phyloP scores from a whole-genome alignment of 371 early-diverging fungal species.

The Mortierella sp. region DNA sequence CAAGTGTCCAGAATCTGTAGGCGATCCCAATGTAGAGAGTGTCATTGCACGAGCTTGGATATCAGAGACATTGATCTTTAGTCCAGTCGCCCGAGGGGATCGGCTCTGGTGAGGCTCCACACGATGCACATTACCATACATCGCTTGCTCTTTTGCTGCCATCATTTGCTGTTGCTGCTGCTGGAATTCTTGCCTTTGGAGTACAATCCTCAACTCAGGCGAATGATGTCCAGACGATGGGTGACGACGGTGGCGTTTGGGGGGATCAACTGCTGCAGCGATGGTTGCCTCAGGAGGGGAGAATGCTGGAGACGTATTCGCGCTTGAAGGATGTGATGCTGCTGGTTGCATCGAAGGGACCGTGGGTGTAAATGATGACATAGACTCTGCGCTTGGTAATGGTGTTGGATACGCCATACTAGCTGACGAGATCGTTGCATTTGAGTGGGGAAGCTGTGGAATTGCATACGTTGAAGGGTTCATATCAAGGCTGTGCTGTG shows the following conservation, averaged over 20 bases:
- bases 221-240: constrained; percentile 55
- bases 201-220: constrained; percentile 43
- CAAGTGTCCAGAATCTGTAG: constrained; percentile 28
- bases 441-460: constrained; percentile 17
- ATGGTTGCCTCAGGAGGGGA: constrained; percentile 23
- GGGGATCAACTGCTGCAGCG: constrained; percentile 9
- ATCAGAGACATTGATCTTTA: constrained; percentile 46
- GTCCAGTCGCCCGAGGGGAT: constrained; percentile 38
- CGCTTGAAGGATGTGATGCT: constrained; percentile 35
- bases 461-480: constrained; percentile 18
- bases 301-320: constrained; percentile 31
- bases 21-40: constrained; percentile 39
- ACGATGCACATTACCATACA: constrained; percentile 17
- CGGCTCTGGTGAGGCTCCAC: constrained; percentile 52
- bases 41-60: constrained; percentile 44
- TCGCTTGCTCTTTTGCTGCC: constrained; percentile 34
- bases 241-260: constrained; percentile 50
- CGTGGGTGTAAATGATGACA: constrained; percentile 40
- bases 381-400: constrained; percentile 34
- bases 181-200: constrained; percentile 43
- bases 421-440: not conserved
- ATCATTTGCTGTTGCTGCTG: constrained; percentile 50
- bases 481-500: constrained; percentile 19
- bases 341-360: constrained; percentile 52
- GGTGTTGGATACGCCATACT: constrained; percentile 37